Conservation (phyloP, 768 basidiomycete genomes). For the Suillus fuscotomentosus region DNA sequence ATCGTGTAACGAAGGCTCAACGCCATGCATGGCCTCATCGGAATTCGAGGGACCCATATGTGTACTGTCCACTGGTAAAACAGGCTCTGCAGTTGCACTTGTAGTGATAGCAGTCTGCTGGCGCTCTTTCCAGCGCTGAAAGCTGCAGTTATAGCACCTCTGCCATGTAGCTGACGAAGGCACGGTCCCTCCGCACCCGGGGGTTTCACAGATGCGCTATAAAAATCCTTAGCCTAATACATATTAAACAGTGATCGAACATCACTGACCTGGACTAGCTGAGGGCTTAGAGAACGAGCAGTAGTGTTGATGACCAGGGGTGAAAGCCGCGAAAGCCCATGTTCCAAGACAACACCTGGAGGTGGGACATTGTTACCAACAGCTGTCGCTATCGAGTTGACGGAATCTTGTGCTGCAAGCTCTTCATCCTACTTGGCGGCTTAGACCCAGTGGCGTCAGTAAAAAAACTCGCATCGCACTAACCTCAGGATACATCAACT, state of each 20-base stretch:
- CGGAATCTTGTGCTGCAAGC: neutral
- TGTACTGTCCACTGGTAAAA: neutral
- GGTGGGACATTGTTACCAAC: neutral
- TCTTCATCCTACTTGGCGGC: neutral
- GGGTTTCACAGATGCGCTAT: slow-evolving; percentile 17
- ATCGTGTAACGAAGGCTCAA: neutral
- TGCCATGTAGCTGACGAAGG: slow-evolving; percentile 6
- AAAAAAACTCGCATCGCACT: neutral
- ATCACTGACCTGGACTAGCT: neutral
- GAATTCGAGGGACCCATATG: neutral
- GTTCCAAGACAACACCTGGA: neutral
- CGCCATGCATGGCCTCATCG: slow-evolving; percentile 1
- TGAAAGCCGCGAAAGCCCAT: neutral
- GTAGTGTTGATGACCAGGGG: neutral
- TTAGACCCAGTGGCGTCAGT: neutral
- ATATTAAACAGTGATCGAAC: neutral
- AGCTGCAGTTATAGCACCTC: slow-evolving; percentile 19
- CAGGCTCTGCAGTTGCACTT: neutral
- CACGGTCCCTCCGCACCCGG: slow-evolving; percentile 16
- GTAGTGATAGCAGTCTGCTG: neutral
- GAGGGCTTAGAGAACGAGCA: neutral
- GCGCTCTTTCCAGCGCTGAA: slow-evolving; percentile 19
- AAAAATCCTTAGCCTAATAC: neutral
- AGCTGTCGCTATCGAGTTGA: neutral
- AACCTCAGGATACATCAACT: slow-evolving; percentile 26